Evolutionary conservation across 192 early-diverging fungal species (phyloP).

Genomic region (Coemansia sp.): DNA sequence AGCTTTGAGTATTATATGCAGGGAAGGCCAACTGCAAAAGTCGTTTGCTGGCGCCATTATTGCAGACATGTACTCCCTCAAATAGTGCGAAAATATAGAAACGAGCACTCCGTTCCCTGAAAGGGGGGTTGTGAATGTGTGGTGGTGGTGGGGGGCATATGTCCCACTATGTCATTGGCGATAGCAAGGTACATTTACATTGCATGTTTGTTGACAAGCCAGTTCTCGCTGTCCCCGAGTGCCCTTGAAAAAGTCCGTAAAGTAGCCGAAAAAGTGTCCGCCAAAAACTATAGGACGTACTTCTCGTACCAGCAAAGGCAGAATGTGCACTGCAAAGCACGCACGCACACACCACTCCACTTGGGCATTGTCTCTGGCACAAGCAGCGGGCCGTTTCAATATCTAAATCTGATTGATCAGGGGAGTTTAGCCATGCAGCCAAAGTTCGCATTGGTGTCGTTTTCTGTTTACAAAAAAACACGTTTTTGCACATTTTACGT

Average conservation of each 20-base stretch:
- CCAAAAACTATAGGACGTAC: neutral
- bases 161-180: neutral
- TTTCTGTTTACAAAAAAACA: neutral
- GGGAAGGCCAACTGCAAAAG: constrained; percentile 37
- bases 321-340: neutral
- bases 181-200: too few relatives aligned
- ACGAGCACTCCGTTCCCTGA: neutral
- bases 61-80: neutral
- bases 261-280: constrained; percentile 9
- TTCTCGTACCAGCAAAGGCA: neutral
- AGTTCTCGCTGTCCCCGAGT: too few relatives aligned
- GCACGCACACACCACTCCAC: too few relatives aligned
- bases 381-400: too few relatives aligned
- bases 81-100: neutral
- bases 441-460: too few relatives aligned
- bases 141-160: neutral
- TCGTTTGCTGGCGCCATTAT: constrained; percentile 16
- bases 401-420: neutral
- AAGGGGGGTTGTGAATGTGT: neutral
- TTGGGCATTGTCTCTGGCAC: too few relatives aligned
- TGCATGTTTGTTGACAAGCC: too few relatives aligned
- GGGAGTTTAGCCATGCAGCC: neutral
- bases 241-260: neutral
- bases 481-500: neutral
- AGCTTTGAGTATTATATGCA: constrained; percentile 35